Evolutionary conservation across 2,329 filamentous ascomycete species (phyloP).

Genomic region (Myriosclerotinia duriaeana): DNA sequence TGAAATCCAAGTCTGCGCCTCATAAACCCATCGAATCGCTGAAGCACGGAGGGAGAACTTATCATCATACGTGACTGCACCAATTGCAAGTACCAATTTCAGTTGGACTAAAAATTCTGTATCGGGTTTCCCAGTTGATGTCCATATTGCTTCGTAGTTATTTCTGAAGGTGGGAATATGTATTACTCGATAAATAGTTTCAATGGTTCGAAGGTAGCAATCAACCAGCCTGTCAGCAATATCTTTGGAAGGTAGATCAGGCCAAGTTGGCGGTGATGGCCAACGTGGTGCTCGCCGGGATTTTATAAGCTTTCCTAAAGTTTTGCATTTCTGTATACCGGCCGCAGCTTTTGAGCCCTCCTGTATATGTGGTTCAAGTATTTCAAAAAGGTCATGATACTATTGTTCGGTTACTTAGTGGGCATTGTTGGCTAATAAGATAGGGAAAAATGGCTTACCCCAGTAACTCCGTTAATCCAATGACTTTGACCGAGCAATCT

Average conservation of each 20-base stretch:
- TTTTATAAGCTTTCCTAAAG: conserved; percentile 54
- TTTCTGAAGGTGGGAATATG: conserved; percentile 52
- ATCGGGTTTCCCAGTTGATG: conserved; percentile 37
- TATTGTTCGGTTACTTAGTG: not conserved
- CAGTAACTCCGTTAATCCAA: conserved; percentile 51
- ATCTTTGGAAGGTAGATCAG: conserved; percentile 49
- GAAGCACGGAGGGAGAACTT: conserved; percentile 50
- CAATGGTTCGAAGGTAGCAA: conserved; percentile 50
- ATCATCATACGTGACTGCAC: conserved; percentile 52
- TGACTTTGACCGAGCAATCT: conserved; percentile 58
- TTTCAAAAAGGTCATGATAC: not conserved
- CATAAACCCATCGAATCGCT: conserved; percentile 57
- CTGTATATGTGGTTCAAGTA: conserved; percentile 46
- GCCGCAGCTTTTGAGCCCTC: conserved; percentile 43
- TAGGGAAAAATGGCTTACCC: conserved; percentile 42
- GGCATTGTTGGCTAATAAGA: not conserved
- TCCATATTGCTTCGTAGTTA: conserved; percentile 54
- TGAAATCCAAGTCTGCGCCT: conserved; percentile 55
- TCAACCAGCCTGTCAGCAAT: conserved; percentile 50
- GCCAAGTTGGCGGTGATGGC: conserved; percentile 45
- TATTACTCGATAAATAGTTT: conserved; percentile 50
- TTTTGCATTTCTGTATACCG: conserved; percentile 53
- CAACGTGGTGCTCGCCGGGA: conserved; percentile 48
- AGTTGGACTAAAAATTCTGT: conserved; percentile 54
- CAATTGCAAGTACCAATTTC: conserved; percentile 59